A percentile compares a stretch with the other conserved stretches of the same genome.
These are phyloP conservation scores for Aspergillus aculeatinus DNA, from an alignment of 2,329 filamentous ascomycete genomes.

Conservation along the genomic window DNA sequence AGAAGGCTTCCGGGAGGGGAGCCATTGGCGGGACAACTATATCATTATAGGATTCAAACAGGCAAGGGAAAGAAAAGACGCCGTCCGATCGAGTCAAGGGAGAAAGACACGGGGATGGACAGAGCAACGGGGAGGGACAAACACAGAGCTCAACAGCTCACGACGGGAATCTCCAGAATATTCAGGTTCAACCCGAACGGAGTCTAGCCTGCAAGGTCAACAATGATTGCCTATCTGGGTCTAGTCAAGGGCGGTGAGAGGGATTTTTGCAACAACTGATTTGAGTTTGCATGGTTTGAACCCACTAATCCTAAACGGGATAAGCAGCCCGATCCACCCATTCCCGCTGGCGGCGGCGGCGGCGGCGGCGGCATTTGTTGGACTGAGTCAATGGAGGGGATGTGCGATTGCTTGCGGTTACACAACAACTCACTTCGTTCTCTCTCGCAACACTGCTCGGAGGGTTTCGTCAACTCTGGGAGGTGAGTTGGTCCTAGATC, in stretches of 20 bases:
- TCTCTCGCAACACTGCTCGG: neutral
- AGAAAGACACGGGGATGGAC: neutral
- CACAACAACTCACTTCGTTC: neutral
- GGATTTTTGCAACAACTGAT: slow-evolving; percentile 23
- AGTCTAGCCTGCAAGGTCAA: slow-evolving; percentile 32
- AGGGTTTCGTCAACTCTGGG: neutral
- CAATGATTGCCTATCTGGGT: slow-evolving; percentile 39
- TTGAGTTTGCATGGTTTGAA: neutral
- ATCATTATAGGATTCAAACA: slow-evolving; percentile 37
- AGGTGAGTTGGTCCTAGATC: neutral
- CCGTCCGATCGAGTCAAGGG: slow-evolving; percentile 5
- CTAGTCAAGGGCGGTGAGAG: slow-evolving; percentile 36
- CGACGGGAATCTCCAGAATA: slow-evolving; percentile 28
- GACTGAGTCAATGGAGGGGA: neutral
- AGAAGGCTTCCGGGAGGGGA: slow-evolving; percentile 70
- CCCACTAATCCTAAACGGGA: neutral
- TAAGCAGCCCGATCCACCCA: neutral
- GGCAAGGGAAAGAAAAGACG: slow-evolving; percentile 12
- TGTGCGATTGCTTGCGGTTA: neutral
- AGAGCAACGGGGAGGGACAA: slow-evolving; percentile 6
- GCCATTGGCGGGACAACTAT: slow-evolving; percentile 58
- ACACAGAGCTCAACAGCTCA: slow-evolving; percentile 22
- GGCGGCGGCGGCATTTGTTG: neutral
- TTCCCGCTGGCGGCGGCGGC: neutral
- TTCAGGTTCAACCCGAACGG: slow-evolving; percentile 27